Evolutionary conservation across 306 rosid genomes (phyloP), one percentile per base, ranked within the genome.

Genomic region (Rosa multiflora): DNA sequence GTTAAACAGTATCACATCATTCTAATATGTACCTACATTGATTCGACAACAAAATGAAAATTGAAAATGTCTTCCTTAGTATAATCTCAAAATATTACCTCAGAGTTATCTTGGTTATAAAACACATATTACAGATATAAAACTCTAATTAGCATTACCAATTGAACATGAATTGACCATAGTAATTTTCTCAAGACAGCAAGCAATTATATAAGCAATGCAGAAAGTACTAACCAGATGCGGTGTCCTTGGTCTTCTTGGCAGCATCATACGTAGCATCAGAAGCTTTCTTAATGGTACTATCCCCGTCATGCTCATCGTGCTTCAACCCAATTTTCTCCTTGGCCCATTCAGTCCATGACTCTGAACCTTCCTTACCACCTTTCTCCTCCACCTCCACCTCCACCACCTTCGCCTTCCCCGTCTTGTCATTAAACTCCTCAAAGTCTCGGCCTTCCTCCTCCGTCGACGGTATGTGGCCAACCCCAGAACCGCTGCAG

Each of bases 281-380:
- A 52, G 85, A 61, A 15, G 77, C 83, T 49, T 82, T 83, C 58
- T 74, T 18, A 4, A 76, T 62, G 61, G 32, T 29, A 8, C 63
- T 40, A 5, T 75, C 80, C 14, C 70, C 68, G 47, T 49, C 47
- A 37, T 20, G 26, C 0, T 81, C 81, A 29, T 83, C 85, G 5
- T 78, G 85, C 74, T 80, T 87, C 73, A 92, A 78, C 0, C 98
- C 91, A 79, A 94, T 62, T 80, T 85, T 94, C 75, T 94, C 97
- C 70, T 92, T 91, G 5, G 97, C 95, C 97, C 99, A 92, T n/a
- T 69, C 94, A 6, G 93, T 73, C 98, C 98, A 92, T 15, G 91
- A 70, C 76, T 89, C 98, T 12, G 92, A 58, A 0, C 83, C 76
- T 76, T 89, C 88, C 78, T 80, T 83, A 4, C 79, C 91, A 0